Evolutionary conservation across 1,139 yeast species (phyloP), one percentile per base, ranked within the genome.

Genomic region (Hemisphaericaspora xylofermentans): DNA sequence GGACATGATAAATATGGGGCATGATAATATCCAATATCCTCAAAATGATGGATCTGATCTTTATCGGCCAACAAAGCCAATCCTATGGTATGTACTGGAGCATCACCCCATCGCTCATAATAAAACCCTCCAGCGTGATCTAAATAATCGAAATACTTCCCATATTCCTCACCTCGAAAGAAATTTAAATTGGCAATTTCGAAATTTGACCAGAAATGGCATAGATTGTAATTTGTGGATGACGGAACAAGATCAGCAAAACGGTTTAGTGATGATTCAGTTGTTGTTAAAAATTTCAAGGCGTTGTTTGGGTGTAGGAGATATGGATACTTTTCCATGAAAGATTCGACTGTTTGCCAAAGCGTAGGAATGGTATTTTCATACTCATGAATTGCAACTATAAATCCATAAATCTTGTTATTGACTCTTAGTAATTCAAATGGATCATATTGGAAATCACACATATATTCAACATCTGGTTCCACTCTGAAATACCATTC

Each of bases 61-160:
- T 72, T 78, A 54, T 86, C 88, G 42, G 88, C 68, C 39, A 93
- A 64, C 27, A 91, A 60, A 1, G 82, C 64, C 4, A 83, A 78
- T 0, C 82, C 98, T 26, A 91, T 76, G 0, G 96, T 74, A 61
- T 93, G 98, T 5, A 93, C 95, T 0, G 98, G 98, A 0, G 98
- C 98, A 65, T 93, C 98, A 3, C 98, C 98, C 98, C 98, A 93
- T 50, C 98, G 70, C 61, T 85, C 94, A 57, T 88, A 88, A 60
- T 86, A 86, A 55, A 91, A 89, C 0, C 96, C 97, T 1, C 95
- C 96, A 0, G 81, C 63, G 36, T 68, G 48, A 56, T 88, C 94
- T 42, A 91, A 67, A 58, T 71, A 74, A 15, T 86, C 72, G 57
- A 91, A 89, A 59, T 67, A 89, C n/a, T 71, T 74, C 27, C 74